These are phyloP conservation scores for Cutaneotrichosporon sp. DNA, from an alignment of 1,284 basidiomycete species.

Conservation along the genomic window DNA sequence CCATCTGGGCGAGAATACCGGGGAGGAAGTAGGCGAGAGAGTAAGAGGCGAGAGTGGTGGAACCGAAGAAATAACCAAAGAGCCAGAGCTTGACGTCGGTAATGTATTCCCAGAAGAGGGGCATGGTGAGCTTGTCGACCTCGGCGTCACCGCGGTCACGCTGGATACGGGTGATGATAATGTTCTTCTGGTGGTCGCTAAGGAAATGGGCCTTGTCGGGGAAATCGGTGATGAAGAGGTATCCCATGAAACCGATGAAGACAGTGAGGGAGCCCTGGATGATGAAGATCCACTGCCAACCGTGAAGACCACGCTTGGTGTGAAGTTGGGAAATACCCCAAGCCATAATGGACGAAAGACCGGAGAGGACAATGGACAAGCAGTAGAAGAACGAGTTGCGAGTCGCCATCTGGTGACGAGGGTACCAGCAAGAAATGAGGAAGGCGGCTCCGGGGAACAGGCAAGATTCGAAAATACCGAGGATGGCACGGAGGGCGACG, in stretches of 20 bases:
- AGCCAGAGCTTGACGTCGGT: constrained; percentile 53
- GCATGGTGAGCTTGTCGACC: constrained; percentile 50
- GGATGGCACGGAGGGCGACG: constrained; percentile 24
- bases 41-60: constrained; percentile 29
- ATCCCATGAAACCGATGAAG: constrained; percentile 14
- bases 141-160: constrained; percentile 45
- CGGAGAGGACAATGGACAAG: constrained; percentile 26
- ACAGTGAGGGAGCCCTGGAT: constrained; percentile 19
- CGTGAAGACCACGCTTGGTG: constrained; percentile 8
- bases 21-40: constrained; percentile 52
- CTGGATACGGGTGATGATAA: constrained; percentile 21
- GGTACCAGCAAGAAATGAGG: constrained; percentile 55
- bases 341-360: constrained; percentile 22
- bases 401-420: constrained; percentile 52
- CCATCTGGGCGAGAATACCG: constrained; percentile 52
- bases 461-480: constrained; percentile 41
- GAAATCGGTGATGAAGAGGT: constrained; percentile 22
- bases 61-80: constrained; percentile 53
- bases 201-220: constrained; percentile 26
- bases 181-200: constrained; percentile 15
- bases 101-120: constrained; percentile 37
- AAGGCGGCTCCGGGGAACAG: constrained; percentile 51
- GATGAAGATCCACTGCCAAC: constrained; percentile 23
- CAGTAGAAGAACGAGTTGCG: constrained; percentile 53
- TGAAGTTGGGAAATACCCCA: constrained; percentile 21